Evolutionary conservation across 805 yeast species (phyloP), one percentile per base, ranked within the genome.

Genomic region (Wickerhamomyces mucosus): DNA sequence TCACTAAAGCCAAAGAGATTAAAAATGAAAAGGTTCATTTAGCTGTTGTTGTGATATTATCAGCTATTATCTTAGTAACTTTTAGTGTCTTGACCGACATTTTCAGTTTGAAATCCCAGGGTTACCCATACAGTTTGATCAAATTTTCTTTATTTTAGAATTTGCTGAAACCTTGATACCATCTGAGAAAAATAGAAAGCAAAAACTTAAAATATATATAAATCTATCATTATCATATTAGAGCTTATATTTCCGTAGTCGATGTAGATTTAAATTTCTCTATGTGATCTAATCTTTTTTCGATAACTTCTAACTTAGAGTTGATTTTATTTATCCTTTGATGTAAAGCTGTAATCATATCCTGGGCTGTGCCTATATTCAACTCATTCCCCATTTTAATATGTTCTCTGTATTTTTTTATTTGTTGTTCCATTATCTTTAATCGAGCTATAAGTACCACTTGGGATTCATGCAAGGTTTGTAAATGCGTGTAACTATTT

Each of bases 111-210:
- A 92, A 92, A 63, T 74, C 75, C 41, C 55, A 67, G 5, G 80
- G 83, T 1, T 92, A 83, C 55, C 97, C 97, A 26, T 81, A 65
- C 61, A 63, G 59, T 41, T 61, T 89, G 42, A 49, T 72, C 35
- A 55, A 56, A 29, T 39, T 64, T 15, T 49, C 15, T 12, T 14
- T 14, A 13, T 13, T 23, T 13, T 23, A 23, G 16, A 5, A 13
- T n/a, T n/a, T n/a, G n/a, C n/a, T n/a, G n/a, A n/a, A n/a, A n/a
- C n/a, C n/a, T n/a, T 11, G 21, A 27, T 22, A 5, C 27, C 25
- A 26, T n/a, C n/a, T n/a, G n/a, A n/a, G n/a, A 15, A 14, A 14
- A 13, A 19, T 14, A 16, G 19, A 9, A 13, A n/a, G n/a, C n/a
- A n/a, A n/a, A 34, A 30, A 31, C 18, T 13, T 5, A 11, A 15